Evolutionary conservation across 805 yeast genomes (phyloP).

Genomic region (Starmerella khaoyaiensis): DNA sequence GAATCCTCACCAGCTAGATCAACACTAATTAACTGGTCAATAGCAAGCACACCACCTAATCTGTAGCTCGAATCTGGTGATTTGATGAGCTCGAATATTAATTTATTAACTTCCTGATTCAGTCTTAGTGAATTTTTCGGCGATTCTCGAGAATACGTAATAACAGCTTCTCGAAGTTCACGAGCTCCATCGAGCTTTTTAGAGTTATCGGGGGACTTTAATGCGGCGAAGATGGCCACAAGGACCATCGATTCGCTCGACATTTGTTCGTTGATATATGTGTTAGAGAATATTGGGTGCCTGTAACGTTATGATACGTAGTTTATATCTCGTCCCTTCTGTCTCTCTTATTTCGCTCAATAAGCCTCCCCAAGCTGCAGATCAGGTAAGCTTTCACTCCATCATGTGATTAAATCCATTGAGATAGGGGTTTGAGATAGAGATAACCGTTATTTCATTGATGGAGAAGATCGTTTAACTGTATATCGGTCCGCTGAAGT

Average conservation of each 20-base stretch:
- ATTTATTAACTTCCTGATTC: conserved; percentile 74
- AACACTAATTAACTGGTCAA: conserved; percentile 73
- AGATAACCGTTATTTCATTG: too few species aligned
- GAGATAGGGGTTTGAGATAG: too few species aligned
- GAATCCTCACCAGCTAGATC: conserved; percentile 63
- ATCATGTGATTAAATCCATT: too few species aligned
- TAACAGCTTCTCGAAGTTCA: conserved; percentile 57
- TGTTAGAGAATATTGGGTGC: background rate
- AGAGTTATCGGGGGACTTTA: conserved; percentile 21
- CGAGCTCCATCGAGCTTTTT: conserved; percentile 41
- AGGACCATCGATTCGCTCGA: conserved; percentile 25
- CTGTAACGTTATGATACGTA: background rate
- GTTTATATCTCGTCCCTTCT: too few species aligned
- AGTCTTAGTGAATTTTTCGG: conserved; percentile 72
- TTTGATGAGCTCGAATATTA: conserved; percentile 73
- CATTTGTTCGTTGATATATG: too few species aligned
- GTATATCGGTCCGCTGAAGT: too few species aligned
- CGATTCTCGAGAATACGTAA: conserved; percentile 63
- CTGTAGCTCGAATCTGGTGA: conserved; percentile 58
- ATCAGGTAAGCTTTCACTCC: too few species aligned
- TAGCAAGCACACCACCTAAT: conserved; percentile 83
- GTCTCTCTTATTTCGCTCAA: too few species aligned
- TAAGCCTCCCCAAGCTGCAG: too few species aligned
- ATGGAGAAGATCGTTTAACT: too few species aligned
- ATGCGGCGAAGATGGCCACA: conserved; percentile 23